Evolutionary conservation across 2,329 filamentous ascomycete species (phyloP).

Genomic region (Bipolaris oryzae): DNA sequence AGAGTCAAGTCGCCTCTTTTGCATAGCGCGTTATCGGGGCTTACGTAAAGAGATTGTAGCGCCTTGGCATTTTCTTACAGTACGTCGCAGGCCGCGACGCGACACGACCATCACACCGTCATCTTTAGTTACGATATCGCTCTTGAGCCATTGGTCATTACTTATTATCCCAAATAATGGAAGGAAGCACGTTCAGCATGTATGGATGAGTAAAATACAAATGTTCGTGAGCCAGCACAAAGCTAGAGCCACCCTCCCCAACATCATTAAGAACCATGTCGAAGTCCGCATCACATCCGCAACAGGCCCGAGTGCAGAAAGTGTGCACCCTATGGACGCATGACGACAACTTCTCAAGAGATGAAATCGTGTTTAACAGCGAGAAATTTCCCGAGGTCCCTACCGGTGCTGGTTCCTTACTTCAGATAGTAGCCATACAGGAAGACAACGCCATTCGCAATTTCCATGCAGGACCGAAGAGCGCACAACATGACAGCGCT

Average conservation of each 20-base stretch:
- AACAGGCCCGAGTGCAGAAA: constrained; percentile 45
- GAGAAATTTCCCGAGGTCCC: constrained; percentile 69
- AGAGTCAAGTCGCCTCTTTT: too few relatives aligned
- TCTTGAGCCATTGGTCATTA: not conserved
- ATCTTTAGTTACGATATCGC: not conserved
- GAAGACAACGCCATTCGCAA: constrained; percentile 55
- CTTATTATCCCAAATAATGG: not conserved
- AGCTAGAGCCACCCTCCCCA: constrained; percentile 6
- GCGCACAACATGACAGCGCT: constrained; percentile 29
- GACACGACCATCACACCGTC: constrained; percentile 1
- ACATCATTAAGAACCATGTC: constrained; percentile 31
- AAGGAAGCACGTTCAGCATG: constrained; percentile 2
- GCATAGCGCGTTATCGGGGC: not conserved
- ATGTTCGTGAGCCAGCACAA: constrained; percentile 5
- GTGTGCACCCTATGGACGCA: constrained; percentile 62
- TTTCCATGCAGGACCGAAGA: constrained; percentile 50
- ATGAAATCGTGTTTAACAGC: constrained; percentile 80
- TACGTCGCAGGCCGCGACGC: constrained; percentile 7
- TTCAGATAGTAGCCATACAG: constrained; percentile 72
- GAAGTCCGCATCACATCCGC: constrained; percentile 32
- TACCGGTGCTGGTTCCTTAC: constrained; percentile 69
- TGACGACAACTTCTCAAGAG: constrained; percentile 76
- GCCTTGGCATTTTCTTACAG: constrained; percentile 8
- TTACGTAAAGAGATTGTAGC: not conserved
- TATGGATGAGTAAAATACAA: constrained; percentile 8